Evolutionary conservation across 257 asterid genomes (phyloP).

Genomic region (Scutellaria galericulata): DNA sequence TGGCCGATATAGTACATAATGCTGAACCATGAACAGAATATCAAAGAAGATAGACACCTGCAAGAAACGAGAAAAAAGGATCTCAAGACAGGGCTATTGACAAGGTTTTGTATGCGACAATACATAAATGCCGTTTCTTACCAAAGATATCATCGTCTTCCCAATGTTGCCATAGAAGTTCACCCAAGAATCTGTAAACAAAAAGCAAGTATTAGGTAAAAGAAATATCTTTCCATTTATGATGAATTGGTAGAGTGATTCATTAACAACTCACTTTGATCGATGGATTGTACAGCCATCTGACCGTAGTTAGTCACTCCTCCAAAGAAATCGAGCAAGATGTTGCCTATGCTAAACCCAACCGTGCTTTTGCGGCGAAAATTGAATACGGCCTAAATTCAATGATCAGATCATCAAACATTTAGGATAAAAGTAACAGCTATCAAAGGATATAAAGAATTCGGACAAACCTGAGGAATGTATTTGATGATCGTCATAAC

Average conservation of each 20-base stretch:
- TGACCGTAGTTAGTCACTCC: constrained; percentile 78
- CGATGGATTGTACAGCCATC: constrained; percentile 91
- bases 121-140: constrained; percentile 33
- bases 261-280: constrained; percentile 69
- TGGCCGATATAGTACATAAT: constrained; percentile 67
- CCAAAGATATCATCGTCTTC: constrained; percentile 89
- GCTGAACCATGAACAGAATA: constrained; percentile 86
- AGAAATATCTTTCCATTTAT: neutral
- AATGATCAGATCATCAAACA: constrained; percentile 9
- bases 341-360: constrained; percentile 94
- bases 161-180: constrained; percentile 93
- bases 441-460: neutral
- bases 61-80: neutral
- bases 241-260: neutral
- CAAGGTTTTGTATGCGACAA: no score
- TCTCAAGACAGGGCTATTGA: no score
- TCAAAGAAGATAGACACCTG: constrained; percentile 85
- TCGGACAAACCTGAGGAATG: constrained; percentile 81
- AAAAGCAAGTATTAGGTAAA: neutral
- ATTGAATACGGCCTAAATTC: constrained; percentile 66
- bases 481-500: constrained; percentile 88
- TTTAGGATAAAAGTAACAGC: neutral
- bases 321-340: constrained; percentile 86
- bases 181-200: constrained; percentile 74
- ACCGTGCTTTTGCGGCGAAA: constrained; percentile 78